A percentile compares a stretch with the other conserved stretches of the same genome.
phyloP scores from a whole-genome alignment of 495 filamentous ascomycete genomes.

The Penicillium silybi region DNA sequence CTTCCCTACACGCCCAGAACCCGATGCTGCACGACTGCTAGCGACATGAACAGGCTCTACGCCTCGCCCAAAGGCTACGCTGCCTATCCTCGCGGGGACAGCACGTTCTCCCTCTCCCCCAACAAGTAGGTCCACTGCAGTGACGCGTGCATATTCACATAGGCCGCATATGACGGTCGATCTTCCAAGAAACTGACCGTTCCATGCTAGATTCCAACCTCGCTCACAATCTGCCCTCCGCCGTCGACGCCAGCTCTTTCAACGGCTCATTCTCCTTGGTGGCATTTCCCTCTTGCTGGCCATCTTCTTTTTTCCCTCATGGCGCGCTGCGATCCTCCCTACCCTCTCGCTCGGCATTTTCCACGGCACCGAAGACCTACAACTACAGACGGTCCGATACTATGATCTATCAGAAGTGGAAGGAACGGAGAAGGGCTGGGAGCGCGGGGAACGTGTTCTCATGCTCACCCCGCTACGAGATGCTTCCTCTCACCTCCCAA shows the following conservation, averaged over 20 bases:
- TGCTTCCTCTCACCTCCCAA: constrained; percentile 85
- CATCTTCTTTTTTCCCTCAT: constrained; percentile 63
- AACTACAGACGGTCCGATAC: constrained; percentile 90
- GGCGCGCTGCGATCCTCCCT: constrained; percentile 62
- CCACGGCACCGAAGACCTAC: constrained; percentile 62
- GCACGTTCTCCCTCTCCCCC: constrained; percentile 81
- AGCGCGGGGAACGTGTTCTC: constrained; percentile 88
- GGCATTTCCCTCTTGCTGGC: constrained; percentile 57
- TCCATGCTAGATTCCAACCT: constrained; percentile 60
- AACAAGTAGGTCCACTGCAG: constrained; percentile 60
- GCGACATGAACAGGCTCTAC: constrained; percentile 55
- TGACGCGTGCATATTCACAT: constrained; percentile 3
- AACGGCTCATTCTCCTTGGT: constrained; percentile 56
- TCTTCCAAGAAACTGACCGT: constrained; percentile 6
- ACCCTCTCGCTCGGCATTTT: constrained; percentile 68
- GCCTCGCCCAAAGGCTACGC: constrained; percentile 74
- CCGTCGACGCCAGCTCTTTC: constrained; percentile 68
- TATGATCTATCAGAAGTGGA: constrained; percentile 92
- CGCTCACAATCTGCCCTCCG: constrained; percentile 71
- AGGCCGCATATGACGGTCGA: constrained; percentile 4
- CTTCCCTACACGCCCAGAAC: constrained; percentile 12
- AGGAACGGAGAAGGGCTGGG: constrained; percentile 88
- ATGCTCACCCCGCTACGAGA: constrained; percentile 94
- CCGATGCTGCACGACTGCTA: constrained; percentile 24
- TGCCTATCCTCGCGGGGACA: constrained; percentile 56